Base-by-base conservation (phyloP, 1,284 basidiomycete species). In the Rhodotorula sp. region DNA sequence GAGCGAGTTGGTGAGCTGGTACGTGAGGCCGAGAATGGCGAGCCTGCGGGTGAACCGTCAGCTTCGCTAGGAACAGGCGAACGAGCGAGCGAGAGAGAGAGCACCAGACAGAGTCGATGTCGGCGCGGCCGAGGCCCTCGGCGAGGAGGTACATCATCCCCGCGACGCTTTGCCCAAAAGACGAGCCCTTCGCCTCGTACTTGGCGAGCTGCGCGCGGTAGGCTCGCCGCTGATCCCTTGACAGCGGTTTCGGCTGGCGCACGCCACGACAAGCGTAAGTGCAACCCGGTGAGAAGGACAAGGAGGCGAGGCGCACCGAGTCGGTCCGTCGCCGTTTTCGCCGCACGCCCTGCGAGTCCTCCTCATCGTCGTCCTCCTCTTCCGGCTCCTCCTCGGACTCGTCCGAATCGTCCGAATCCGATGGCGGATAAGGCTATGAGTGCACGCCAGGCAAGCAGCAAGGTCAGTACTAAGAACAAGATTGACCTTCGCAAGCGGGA, bases 101-200 rank as follows among this genome's bases (percentile, higher is more conserved):
- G 54, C 79, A 92, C 95, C 96, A 99, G 56, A 99, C 84, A 10
- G 94, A 86, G 81, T 98, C 94, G 79, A 94, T 94, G 81, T 97
- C 95, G 21, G 90, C 90, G 37, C 95, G 88, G 78, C 96, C 93
- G 22, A 97, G 86, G 21, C 89, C 86, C 10, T 91, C 94, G 22
- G 94, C 92, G 9, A 99, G 88, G 69, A 94, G 86, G 80, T 97
- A 99, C 64, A 98, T 87, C 50, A 91, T 91, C 27, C 90, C 90
- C 4, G 94, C 89, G 19, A 92, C 91, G 76, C 91, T 92, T 83
- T 96, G 94, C 3, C 94, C 94, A 78, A 91, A 88, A 82, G 87
- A 92, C 59, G 92, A 91, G 55, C 97, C 97, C 13, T 88, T 85
- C 73, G 86, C 85, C 80, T 97, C 98, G 82, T 99, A 91, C 78